Conservation (phyloP, 2,329 filamentous ascomycete species). For the Xylariaceae sp. region DNA sequence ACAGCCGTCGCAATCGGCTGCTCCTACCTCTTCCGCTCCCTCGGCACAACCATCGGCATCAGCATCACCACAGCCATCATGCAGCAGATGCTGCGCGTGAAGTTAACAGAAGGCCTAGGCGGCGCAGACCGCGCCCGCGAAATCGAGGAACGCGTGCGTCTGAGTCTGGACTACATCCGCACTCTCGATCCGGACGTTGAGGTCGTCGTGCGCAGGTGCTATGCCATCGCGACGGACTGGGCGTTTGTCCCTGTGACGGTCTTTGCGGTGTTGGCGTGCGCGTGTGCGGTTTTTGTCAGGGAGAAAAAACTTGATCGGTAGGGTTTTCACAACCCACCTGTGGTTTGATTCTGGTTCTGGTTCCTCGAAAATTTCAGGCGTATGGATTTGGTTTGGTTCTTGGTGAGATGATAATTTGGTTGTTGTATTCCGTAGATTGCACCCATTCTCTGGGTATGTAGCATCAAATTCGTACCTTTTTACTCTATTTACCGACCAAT, state of each 20-base stretch:
- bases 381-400: not conserved
- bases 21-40: constrained; percentile 72
- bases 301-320: constrained; percentile 49
- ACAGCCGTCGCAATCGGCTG: constrained; percentile 73
- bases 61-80: constrained; percentile 67
- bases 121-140: constrained; percentile 52
- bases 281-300: constrained; percentile 46
- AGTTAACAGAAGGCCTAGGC: constrained; percentile 50
- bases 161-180: constrained; percentile 65
- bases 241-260: constrained; percentile 38
- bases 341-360: too few relatives aligned
- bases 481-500: too few relatives aligned
- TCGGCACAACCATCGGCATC: constrained; percentile 71
- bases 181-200: constrained; percentile 56
- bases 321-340: not conserved
- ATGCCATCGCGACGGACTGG: constrained; percentile 45
- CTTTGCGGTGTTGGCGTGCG: constrained; percentile 37
- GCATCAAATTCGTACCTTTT: too few relatives aligned
- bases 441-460: too few relatives aligned
- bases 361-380: too few relatives aligned
- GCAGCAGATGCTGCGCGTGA: constrained; percentile 59
- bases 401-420: not conserved
- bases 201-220: constrained; percentile 59
- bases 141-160: constrained; percentile 64
- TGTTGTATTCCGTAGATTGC: too few relatives aligned